A percentile compares a stretch with the other conserved stretches of the same genome.
These are phyloP conservation scores for Nissolia schottii DNA, from an alignment of 306 rosid genomes.

Conservation along the genomic window DNA sequence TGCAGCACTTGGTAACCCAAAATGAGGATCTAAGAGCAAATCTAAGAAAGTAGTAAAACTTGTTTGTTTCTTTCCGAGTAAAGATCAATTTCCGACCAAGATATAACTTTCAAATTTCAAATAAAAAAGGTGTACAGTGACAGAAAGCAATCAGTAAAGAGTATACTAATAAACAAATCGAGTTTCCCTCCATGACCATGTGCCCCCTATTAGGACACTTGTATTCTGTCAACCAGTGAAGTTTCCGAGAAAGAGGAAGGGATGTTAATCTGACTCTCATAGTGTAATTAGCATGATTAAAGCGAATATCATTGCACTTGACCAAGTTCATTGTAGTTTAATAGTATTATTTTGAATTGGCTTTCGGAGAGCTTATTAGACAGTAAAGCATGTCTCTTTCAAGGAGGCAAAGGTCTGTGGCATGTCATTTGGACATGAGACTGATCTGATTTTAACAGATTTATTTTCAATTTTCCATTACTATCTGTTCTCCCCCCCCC, in stretches of 20 bases:
- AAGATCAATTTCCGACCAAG: not conserved
- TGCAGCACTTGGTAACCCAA: not conserved
- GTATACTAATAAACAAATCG: not conserved
- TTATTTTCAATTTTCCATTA: not conserved
- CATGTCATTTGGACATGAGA: conserved; percentile 29
- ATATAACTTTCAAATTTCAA: not conserved
- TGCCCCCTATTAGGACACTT: not conserved
- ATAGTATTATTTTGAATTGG: not conserved
- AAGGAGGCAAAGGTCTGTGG: conserved; percentile 48
- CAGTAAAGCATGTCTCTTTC: conserved; percentile 38
- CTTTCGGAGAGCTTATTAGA: conserved; percentile 11
- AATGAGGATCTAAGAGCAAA: conserved; percentile 7
- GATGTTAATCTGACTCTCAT: not conserved
- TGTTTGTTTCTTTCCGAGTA: not conserved
- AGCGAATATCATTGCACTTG: not conserved
- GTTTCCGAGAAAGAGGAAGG: not conserved
- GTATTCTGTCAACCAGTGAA: not conserved
- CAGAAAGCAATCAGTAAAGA: not conserved
- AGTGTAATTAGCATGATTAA: not conserved
- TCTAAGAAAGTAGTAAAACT: not conserved
- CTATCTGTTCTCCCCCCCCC: no score
- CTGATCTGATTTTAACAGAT: conserved; percentile 22
- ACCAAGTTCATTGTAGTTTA: not conserved
- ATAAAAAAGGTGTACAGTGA: not conserved
- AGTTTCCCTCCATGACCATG: not conserved